phyloP scores from a whole-genome alignment of 2,329 filamentous ascomycete genomes.

The Bertia moriformis region DNA sequence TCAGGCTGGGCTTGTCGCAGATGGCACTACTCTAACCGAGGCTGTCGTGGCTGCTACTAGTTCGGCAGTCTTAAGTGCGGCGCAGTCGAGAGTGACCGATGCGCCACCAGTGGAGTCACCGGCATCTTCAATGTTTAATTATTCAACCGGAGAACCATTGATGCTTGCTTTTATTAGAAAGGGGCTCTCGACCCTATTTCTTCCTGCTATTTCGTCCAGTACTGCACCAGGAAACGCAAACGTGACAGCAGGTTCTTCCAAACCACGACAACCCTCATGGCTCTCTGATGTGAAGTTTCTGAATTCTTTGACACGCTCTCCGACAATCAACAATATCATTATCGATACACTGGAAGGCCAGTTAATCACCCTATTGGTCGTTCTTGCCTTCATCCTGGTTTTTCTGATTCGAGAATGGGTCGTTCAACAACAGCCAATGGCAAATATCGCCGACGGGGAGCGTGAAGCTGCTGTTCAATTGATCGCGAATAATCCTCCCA shows the following conservation, averaged over 20 bases:
- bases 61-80: background rate
- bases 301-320: conserved; percentile 50
- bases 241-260: conserved; percentile 5
- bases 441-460: conserved; percentile 63
- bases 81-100: background rate
- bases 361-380: conserved; percentile 80
- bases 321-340: conserved; percentile 61
- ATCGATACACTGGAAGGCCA: conserved; percentile 83
- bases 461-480: conserved; percentile 28
- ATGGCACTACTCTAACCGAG: background rate
- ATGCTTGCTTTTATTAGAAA: background rate
- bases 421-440: conserved; percentile 87
- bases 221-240: conserved; percentile 5
- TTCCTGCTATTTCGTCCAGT: background rate
- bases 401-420: conserved; percentile 96
- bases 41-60: background rate
- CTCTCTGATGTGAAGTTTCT: conserved; percentile 42
- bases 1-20: conserved; percentile 11
- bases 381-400: conserved; percentile 88
- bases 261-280: conserved; percentile 21
- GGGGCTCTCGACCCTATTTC: background rate
- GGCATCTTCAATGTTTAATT: background rate
- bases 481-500: conserved; percentile 3
- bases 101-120: background rate
- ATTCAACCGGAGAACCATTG: background rate